These are phyloP conservation scores for Cordyceps farinosa DNA, from an alignment of 2,329 filamentous ascomycete species.

Conservation along the genomic window DNA sequence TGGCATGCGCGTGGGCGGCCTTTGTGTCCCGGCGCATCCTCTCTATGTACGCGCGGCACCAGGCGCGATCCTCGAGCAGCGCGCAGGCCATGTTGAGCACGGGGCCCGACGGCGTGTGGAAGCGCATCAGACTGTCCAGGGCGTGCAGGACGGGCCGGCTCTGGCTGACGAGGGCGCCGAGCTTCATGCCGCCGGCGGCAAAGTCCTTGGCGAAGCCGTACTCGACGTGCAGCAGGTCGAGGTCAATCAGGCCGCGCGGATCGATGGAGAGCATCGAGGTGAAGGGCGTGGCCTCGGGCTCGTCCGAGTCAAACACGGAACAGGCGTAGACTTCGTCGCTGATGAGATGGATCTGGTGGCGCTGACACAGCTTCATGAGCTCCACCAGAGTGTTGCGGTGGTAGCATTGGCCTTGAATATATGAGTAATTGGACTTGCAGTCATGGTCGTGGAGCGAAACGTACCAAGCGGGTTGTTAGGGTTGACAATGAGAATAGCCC, in stretches of 20 bases:
- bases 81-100: constrained; percentile 40
- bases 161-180: constrained; percentile 45
- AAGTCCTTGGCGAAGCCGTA: constrained; percentile 49
- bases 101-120: constrained; percentile 45
- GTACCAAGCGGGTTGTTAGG: constrained; percentile 50
- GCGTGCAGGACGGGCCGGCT: constrained; percentile 32
- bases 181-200: constrained; percentile 48
- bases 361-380: constrained; percentile 48
- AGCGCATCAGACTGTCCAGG: constrained; percentile 39
- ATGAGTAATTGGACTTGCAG: neutral
- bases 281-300: constrained; percentile 35
- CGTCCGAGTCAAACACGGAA: constrained; percentile 42
- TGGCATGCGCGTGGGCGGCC: constrained; percentile 38
- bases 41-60: constrained; percentile 42
- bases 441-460: constrained; percentile 16
- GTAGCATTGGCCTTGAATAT: constrained; percentile 39
- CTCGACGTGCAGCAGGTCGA: constrained; percentile 47
- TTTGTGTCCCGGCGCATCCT: constrained; percentile 38
- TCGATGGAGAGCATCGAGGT: constrained; percentile 48
- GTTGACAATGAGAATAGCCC: constrained; percentile 49
- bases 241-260: constrained; percentile 40
- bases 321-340: constrained; percentile 58
- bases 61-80: constrained; percentile 45
- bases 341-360: constrained; percentile 49
- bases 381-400: constrained; percentile 38